phyloP scores from a whole-genome alignment of 345 rosid genomes.

The Pugionium dolabratum region DNA sequence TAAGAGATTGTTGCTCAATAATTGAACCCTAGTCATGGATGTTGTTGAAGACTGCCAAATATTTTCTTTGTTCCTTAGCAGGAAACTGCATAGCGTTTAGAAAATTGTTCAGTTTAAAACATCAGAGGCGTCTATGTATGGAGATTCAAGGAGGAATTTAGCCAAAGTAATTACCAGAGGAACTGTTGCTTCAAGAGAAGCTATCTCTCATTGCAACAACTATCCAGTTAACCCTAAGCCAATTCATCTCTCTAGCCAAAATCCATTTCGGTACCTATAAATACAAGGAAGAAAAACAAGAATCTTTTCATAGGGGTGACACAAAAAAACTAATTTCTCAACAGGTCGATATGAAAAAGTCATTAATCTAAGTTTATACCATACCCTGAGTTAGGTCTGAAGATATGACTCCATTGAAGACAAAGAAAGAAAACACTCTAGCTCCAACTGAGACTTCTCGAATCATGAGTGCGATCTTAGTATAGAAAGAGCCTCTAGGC shows the following conservation, averaged over 20 bases:
- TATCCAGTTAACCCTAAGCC: not conserved
- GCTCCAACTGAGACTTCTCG: not conserved
- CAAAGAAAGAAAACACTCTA: constrained; percentile 2
- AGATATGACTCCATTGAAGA: not conserved
- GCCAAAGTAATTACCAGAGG: no score
- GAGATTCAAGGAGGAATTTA: no score
- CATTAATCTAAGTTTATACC: not conserved
- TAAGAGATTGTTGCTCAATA: constrained; percentile 11
- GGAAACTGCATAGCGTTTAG: no score
- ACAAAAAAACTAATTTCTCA: not conserved
- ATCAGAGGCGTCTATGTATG: no score
- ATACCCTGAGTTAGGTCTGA: no score
- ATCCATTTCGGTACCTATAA: not conserved
- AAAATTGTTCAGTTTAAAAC: no score
- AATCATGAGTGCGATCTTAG: not conserved
- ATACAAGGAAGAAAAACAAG: not conserved
- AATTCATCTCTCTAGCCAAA: constrained; percentile 7
- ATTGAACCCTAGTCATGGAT: constrained; percentile 1
- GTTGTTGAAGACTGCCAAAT: not conserved
- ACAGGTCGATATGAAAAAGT: not conserved
- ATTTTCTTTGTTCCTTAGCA: no score
- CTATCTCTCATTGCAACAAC: not conserved
- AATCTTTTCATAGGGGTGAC: not conserved
- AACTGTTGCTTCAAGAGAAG: no score
- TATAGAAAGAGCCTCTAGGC: not conserved